These are phyloP conservation scores for Pisolithus albus DNA, from an alignment of 768 basidiomycete species.

Conservation along the genomic window DNA sequence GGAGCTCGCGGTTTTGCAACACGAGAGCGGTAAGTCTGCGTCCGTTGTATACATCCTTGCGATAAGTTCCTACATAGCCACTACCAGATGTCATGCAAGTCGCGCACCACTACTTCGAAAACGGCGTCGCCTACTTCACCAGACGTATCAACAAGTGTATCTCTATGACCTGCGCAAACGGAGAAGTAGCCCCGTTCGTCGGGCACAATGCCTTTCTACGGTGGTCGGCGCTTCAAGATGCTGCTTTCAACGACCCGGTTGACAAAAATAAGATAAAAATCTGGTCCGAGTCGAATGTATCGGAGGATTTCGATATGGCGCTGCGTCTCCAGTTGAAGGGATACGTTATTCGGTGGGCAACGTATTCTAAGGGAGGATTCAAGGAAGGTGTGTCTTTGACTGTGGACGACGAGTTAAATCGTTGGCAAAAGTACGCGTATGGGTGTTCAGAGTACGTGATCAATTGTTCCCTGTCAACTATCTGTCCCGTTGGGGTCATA, in stretches of 20 bases:
- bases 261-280: conserved; percentile 63
- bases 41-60: background rate
- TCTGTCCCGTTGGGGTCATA: background rate
- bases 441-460: conserved; percentile 48
- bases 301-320: conserved; percentile 68
- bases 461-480: conserved; percentile 13
- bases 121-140: conserved; percentile 84
- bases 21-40: conserved; percentile 61
- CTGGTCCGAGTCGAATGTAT: conserved; percentile 63
- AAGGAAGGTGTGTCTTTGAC: conserved; percentile 90
- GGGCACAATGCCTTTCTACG: conserved; percentile 87
- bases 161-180: conserved; percentile 73
- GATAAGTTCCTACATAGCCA: conserved; percentile 1
- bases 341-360: conserved; percentile 78
- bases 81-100: conserved; percentile 80
- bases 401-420: conserved; percentile 82
- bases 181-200: conserved; percentile 72
- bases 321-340: conserved; percentile 52
- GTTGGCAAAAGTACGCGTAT: conserved; percentile 89
- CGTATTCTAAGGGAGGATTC: conserved; percentile 79
- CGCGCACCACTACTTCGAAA: conserved; percentile 85
- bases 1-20: conserved; percentile 78
- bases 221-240: conserved; percentile 86
- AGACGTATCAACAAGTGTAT: conserved; percentile 80
- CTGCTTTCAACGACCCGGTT: conserved; percentile 55